Conservation (phyloP, 1,284 basidiomycete genomes). For the Rhizoctonia solani region DNA sequence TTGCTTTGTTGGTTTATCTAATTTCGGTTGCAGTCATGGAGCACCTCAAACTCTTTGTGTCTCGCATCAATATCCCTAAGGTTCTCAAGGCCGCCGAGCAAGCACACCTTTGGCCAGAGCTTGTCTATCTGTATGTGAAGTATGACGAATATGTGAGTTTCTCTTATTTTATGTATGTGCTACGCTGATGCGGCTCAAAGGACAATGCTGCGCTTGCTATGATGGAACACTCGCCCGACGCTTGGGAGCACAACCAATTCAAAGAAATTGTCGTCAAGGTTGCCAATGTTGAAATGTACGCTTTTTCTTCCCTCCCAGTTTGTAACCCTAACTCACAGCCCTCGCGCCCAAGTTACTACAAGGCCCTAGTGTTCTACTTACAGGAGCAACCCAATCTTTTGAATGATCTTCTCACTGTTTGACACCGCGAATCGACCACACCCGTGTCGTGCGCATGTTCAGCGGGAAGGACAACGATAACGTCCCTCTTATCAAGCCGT, state of each 20-base stretch:
- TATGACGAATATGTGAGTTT: slow-evolving; percentile 87
- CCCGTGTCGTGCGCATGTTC: slow-evolving; percentile 95
- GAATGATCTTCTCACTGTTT: slow-evolving; percentile 93
- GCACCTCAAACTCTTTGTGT: slow-evolving; percentile 96
- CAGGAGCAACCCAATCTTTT: slow-evolving; percentile 92
- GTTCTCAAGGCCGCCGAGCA: slow-evolving; percentile 93
- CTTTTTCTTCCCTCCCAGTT: not conserved
- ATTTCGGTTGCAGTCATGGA: slow-evolving; percentile 81
- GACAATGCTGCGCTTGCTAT: slow-evolving; percentile 96
- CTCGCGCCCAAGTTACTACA: slow-evolving; percentile 70
- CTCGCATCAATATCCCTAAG: slow-evolving; percentile 94
- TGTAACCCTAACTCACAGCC: not conserved
- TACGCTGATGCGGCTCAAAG: slow-evolving; percentile 45
- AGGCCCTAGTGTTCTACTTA: slow-evolving; percentile 85
- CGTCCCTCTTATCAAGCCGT: slow-evolving; percentile 92
- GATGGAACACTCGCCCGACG: slow-evolving; percentile 96
- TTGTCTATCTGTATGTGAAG: slow-evolving; percentile 97
- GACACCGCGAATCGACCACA: slow-evolving; percentile 91
- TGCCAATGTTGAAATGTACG: slow-evolving; percentile 96
- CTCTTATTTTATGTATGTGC: not conserved
- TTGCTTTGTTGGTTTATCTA: slow-evolving; percentile 13
- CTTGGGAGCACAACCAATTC: slow-evolving; percentile 99
- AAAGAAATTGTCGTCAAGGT: slow-evolving; percentile 94
- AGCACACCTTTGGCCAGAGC: slow-evolving; percentile 98
- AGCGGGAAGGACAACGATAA: slow-evolving; percentile 84